A percentile compares a stretch with the other conserved stretches of the same genome.
Evolutionary conservation across 805 yeast genomes (phyloP).

Genomic region (Tetrapisispora namnaoensis): DNA sequence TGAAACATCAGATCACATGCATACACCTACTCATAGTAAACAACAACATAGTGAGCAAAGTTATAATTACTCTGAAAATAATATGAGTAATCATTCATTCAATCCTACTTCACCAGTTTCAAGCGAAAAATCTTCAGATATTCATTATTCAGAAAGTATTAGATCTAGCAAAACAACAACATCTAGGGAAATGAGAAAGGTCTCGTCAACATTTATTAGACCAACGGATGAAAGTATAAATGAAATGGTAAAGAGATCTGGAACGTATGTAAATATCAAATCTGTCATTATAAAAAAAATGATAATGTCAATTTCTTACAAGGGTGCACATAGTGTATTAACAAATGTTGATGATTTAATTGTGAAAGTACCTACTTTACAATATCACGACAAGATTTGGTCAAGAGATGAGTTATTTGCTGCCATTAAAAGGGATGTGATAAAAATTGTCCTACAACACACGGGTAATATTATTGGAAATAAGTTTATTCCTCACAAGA

Average conservation of each 20-base stretch:
- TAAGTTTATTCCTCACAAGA: slow-evolving; percentile 41
- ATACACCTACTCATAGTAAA: background rate
- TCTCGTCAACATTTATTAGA: slow-evolving; percentile 9
- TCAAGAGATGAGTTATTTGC: slow-evolving; percentile 45
- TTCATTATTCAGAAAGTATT: background rate
- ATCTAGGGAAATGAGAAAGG: slow-evolving; percentile 6
- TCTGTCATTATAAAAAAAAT: slow-evolving; percentile 40
- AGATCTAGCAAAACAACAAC: slow-evolving; percentile 1
- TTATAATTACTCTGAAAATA: background rate
- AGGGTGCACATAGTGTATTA: slow-evolving; percentile 48
- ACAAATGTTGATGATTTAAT: slow-evolving; percentile 49
- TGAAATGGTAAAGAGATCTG: slow-evolving; percentile 66
- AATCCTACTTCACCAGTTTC: background rate
- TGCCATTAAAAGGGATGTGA: slow-evolving; percentile 45
- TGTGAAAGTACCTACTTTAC: slow-evolving; percentile 41
- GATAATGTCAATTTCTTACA: slow-evolving; percentile 54
- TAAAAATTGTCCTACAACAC: slow-evolving; percentile 45
- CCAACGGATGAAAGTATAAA: slow-evolving; percentile 32
- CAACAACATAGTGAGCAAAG: background rate
- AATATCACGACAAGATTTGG: slow-evolving; percentile 44
- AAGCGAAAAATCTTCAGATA: background rate
- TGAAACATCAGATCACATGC: slow-evolving; percentile 1
- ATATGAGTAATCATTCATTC: background rate
- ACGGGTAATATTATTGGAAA: slow-evolving; percentile 54
- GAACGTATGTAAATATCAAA: slow-evolving; percentile 54